A percentile compares a stretch with the other conserved stretches of the same genome.
phyloP scores from a whole-genome alignment of 306 rosid species.

The Phaseolus lunatus region DNA sequence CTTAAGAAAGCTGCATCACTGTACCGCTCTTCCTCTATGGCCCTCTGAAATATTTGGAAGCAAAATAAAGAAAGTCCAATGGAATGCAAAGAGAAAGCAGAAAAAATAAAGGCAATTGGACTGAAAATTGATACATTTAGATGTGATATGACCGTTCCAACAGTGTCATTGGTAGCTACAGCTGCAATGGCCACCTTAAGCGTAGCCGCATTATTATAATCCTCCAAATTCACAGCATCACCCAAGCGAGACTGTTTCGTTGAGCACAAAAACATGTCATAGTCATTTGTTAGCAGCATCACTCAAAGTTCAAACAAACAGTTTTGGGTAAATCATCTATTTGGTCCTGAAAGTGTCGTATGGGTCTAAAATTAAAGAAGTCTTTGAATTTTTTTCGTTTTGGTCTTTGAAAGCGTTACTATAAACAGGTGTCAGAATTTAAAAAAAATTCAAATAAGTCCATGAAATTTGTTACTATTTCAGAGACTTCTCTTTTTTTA shows the following conservation, averaged over 20 bases:
- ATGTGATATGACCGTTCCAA: conserved; percentile 4
- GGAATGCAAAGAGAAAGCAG: conserved; percentile 13
- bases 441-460: neutral
- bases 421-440: no score
- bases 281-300: neutral
- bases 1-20: conserved; percentile 17
- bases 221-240: conserved; percentile 24
- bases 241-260: neutral
- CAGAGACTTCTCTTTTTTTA: no score
- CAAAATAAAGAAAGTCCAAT: neutral
- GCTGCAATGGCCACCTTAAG: conserved; percentile 34
- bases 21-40: conserved; percentile 30
- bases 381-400: neutral
- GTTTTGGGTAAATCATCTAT: no score
- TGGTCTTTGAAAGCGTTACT: neutral
- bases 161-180: conserved; percentile 22
- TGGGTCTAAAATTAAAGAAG: neutral
- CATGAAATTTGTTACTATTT: neutral
- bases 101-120: neutral
- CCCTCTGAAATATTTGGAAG: neutral
- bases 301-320: neutral
- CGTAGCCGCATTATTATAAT: conserved; percentile 9
- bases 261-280: neutral
- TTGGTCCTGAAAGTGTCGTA: neutral
- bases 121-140: conserved; percentile 8